Percentiles rank a stretch among this genome's conserved stretches.
These are phyloP conservation scores for Starmera quercuum DNA, from an alignment of 805 yeast species.

Conservation along the genomic window DNA sequence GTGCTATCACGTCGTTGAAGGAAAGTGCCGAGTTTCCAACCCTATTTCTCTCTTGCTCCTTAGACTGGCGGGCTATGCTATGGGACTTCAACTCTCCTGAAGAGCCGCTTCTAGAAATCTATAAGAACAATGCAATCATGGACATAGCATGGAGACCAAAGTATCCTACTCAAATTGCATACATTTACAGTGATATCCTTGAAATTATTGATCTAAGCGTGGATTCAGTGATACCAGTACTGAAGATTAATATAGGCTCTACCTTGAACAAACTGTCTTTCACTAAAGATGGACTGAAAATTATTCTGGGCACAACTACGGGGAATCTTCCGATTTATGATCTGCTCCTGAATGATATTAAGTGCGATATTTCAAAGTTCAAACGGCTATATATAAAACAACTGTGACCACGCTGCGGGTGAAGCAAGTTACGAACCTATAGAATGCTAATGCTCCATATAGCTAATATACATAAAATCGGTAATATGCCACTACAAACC, in stretches of 20 bases:
- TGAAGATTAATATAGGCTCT: conserved; percentile 7
- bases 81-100: conserved; percentile 16
- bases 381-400: conserved; percentile 8
- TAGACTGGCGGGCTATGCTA: conserved; percentile 24
- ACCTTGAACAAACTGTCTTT: conserved; percentile 10
- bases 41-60: conserved; percentile 20
- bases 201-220: conserved; percentile 24
- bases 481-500: too few relatives aligned
- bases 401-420: too few relatives aligned
- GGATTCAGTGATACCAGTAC: conserved; percentile 18
- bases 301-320: conserved; percentile 8
- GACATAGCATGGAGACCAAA: conserved; percentile 20
- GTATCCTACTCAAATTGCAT: conserved; percentile 21
- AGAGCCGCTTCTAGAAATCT: conserved; percentile 15
- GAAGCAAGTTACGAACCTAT: too few relatives aligned
- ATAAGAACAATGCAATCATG: conserved; percentile 19
- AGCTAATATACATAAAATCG: too few relatives aligned
- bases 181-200: conserved; percentile 20
- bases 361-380: conserved; percentile 12
- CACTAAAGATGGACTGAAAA: conserved; percentile 10
- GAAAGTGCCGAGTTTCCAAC: conserved; percentile 10
- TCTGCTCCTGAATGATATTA: conserved; percentile 5
- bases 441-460: too few relatives aligned
- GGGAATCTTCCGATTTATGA: conserved; percentile 13
- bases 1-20: conserved; percentile 18